Percentiles rank a stretch among this genome's conserved stretches.
Conservation (phyloP, 768 basidiomycete species). For the Termitomyces sp. region DNA sequence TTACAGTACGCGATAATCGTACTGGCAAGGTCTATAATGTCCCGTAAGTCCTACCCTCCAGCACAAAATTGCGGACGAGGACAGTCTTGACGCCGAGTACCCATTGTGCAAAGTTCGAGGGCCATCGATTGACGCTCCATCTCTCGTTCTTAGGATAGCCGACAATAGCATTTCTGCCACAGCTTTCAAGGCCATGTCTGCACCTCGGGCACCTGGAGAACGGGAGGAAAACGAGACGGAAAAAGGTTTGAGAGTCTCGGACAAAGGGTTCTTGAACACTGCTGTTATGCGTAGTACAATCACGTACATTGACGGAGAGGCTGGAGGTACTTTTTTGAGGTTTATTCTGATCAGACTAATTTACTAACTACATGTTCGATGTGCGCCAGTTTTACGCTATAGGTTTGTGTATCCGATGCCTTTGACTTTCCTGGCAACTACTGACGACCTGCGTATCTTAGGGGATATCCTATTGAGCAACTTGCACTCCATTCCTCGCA, state of each 20-base stretch:
- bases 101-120: neutral
- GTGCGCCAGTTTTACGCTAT: slow-evolving; percentile 58
- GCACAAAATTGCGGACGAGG: neutral
- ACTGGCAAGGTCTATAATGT: slow-evolving; percentile 76
- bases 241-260: slow-evolving; percentile 74
- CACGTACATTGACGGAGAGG: slow-evolving; percentile 90
- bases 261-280: slow-evolving; percentile 82
- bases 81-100: neutral
- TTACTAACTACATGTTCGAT: neutral
- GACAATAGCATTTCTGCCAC: slow-evolving; percentile 81
- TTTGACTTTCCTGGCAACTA: neutral
- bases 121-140: neutral
- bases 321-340: slow-evolving; percentile 49
- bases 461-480: slow-evolving; percentile 93
- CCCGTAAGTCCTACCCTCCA: slow-evolving; percentile 50
- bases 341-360: neutral
- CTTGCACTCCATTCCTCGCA: slow-evolving; percentile 77
- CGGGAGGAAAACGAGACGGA: slow-evolving; percentile 80
- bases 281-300: slow-evolving; percentile 78
- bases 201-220: slow-evolving; percentile 53
- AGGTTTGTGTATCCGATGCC: slow-evolving; percentile 37
- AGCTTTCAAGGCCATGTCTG: slow-evolving; percentile 74
- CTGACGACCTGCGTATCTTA: slow-evolving; percentile 20
- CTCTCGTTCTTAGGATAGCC: slow-evolving; percentile 48
- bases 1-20: slow-evolving; percentile 80